Evolutionary conservation across 352 stramenopile species (phyloP).

Genomic region (Phytophthora macrochlamydospora): DNA sequence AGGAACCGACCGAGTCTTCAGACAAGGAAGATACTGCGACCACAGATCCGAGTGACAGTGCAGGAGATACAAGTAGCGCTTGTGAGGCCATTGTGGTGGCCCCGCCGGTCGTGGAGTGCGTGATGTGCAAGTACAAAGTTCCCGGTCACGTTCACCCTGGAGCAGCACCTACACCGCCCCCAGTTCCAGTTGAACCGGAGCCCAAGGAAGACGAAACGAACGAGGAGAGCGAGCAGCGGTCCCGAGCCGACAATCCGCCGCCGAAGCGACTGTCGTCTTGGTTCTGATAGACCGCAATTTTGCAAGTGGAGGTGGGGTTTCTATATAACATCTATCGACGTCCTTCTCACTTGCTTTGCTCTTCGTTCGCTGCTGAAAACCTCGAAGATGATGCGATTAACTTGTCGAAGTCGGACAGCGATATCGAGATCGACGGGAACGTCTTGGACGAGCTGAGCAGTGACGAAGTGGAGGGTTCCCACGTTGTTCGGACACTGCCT

Average conservation of each 20-base stretch:
- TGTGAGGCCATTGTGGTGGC: constrained; percentile 15
- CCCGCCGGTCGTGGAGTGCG: constrained; percentile 37
- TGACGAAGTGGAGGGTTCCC: neutral
- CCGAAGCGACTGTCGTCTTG: constrained; percentile 56
- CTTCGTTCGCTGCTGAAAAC: neutral
- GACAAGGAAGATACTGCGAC: constrained; percentile 12
- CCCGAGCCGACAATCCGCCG: constrained; percentile 21
- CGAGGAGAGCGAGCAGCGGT: constrained; percentile 18
- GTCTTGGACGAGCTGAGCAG: neutral
- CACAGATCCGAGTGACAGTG: neutral
- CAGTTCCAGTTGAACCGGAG: constrained; percentile 12
- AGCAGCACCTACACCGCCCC: constrained; percentile 3
- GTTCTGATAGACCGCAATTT: constrained; percentile 34
- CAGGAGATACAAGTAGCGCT: constrained; percentile 1
- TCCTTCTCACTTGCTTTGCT: neutral
- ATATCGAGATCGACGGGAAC: neutral
- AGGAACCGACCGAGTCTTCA: constrained; percentile 40
- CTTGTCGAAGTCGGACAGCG: neutral
- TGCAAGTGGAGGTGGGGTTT: neutral
- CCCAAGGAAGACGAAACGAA: constrained; percentile 4
- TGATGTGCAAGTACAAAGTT: constrained; percentile 69
- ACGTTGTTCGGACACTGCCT: neutral
- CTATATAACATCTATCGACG: neutral
- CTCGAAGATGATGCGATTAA: neutral
- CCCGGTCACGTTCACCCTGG: constrained; percentile 54